Conservation (phyloP, 108 stramenopile genomes). For the Parietichytrium sp. region DNA sequence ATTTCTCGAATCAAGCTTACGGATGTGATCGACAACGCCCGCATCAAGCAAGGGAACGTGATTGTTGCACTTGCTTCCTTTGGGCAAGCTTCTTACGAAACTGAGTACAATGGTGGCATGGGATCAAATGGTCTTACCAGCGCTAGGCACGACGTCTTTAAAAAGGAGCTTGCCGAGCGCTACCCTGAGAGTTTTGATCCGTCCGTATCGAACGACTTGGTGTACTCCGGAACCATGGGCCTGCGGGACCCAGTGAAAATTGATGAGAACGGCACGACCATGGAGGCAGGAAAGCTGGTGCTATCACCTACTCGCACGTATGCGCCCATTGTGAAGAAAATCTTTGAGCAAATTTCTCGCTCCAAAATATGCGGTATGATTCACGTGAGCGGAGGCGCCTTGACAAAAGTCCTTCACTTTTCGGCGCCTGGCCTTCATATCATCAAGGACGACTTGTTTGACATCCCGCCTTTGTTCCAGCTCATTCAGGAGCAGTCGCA, state of each 20-base stretch:
- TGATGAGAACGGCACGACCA: neutral
- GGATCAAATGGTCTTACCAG: slow-evolving; percentile 43
- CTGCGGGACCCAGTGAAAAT: slow-evolving; percentile 30
- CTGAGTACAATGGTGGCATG: slow-evolving; percentile 44
- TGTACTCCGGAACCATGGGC: slow-evolving; percentile 25
- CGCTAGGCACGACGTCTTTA: slow-evolving; percentile 43
- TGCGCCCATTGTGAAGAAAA: slow-evolving; percentile 36
- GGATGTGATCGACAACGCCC: slow-evolving; percentile 40
- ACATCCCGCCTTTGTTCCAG: slow-evolving; percentile 2
- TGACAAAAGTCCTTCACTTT: slow-evolving; percentile 39
- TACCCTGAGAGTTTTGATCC: slow-evolving; percentile 44
- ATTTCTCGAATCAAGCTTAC: neutral
- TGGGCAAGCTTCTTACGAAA: slow-evolving; percentile 40
- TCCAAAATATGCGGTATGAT: slow-evolving; percentile 13
- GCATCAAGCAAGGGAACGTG: slow-evolving; percentile 30
- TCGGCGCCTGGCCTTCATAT: neutral
- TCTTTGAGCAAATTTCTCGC: slow-evolving; percentile 18
- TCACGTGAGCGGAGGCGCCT: slow-evolving; percentile 39
- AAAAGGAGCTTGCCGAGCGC: neutral
- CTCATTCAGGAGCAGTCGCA: slow-evolving; percentile 31
- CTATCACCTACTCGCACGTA: slow-evolving; percentile 41
- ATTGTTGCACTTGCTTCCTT: slow-evolving; percentile 40
- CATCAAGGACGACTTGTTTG: slow-evolving; percentile 37
- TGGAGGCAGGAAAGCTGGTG: slow-evolving; percentile 42
- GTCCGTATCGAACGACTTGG: neutral